Percentiles rank a stretch among this genome's conserved stretches.
phyloP scores from a whole-genome alignment of 2,329 filamentous ascomycete species.

The Sclerotiophoma versabilis region DNA sequence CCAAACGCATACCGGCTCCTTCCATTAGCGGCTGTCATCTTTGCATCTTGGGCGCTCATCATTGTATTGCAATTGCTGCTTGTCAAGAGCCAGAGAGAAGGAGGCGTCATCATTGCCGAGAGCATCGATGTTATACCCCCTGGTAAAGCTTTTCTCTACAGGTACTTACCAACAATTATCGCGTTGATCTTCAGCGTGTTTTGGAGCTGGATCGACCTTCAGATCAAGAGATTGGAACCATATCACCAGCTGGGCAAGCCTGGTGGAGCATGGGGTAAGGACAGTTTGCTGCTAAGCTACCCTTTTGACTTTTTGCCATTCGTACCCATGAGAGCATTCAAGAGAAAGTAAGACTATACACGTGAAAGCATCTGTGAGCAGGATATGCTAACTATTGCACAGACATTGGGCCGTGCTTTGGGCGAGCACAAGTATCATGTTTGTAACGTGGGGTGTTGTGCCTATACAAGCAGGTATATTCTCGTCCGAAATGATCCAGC shows the following conservation, averaged over 20 bases:
- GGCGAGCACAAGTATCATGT: constrained; percentile 56
- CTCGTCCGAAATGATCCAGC: constrained; percentile 42
- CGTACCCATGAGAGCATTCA: constrained; percentile 53
- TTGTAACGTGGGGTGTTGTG: constrained; percentile 64
- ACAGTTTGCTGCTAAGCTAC: constrained; percentile 63
- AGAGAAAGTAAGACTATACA: constrained; percentile 38
- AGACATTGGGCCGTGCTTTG: constrained; percentile 64
- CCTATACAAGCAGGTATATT: constrained; percentile 65
- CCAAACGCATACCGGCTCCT: constrained; percentile 26
- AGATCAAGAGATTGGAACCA: constrained; percentile 66
- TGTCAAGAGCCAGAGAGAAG: constrained; percentile 47
- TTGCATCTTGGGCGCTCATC: constrained; percentile 45
- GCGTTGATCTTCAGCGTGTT: constrained; percentile 63
- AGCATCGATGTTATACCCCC: constrained; percentile 50
- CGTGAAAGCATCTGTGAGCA: no score
- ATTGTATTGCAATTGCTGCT: constrained; percentile 56
- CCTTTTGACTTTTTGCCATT: constrained; percentile 58
- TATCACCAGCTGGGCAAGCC: constrained; percentile 64
- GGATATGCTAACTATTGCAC: constrained; percentile 8
- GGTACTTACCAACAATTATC: constrained; percentile 59
- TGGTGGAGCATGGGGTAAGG: constrained; percentile 51
- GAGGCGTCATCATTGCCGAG: constrained; percentile 53
- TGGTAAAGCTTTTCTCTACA: constrained; percentile 57
- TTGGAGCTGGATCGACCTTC: constrained; percentile 68
- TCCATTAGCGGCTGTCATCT: constrained; percentile 20